Evolutionary conservation across 2,329 filamentous ascomycete genomes (phyloP).

Genomic region (Penicillium griseofulvum): DNA sequence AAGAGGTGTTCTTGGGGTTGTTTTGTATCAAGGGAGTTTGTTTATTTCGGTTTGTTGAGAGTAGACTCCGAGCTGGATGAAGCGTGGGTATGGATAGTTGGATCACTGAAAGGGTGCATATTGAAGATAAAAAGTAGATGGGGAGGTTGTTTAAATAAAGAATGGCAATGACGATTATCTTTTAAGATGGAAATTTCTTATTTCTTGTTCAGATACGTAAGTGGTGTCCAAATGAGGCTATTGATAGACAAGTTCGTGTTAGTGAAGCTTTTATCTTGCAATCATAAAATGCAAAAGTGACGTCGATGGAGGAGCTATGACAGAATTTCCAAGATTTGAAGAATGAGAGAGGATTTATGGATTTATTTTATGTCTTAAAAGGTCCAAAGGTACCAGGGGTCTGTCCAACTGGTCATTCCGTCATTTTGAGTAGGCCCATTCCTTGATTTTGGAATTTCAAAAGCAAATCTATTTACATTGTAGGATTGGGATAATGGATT

Average conservation of each 20-base stretch:
- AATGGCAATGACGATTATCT: conserved; percentile 1
- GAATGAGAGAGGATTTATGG: neutral
- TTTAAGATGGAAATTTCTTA: neutral
- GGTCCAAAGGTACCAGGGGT: neutral
- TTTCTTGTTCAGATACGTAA: conserved; percentile 18
- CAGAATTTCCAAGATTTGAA: neutral
- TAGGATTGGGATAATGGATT: neutral
- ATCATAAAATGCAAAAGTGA: conserved; percentile 3
- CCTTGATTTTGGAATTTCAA: conserved; percentile 12
- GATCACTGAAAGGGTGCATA: conserved; percentile 32
- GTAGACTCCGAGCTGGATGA: conserved; percentile 27
- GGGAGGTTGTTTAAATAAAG: conserved; percentile 7
- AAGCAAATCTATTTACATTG: neutral
- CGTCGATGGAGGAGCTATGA: conserved; percentile 6
- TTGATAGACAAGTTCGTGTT: conserved; percentile 15
- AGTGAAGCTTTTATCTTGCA: conserved; percentile 8
- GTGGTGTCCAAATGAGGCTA: conserved; percentile 17
- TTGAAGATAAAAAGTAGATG: conserved; percentile 4
- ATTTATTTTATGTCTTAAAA: neutral
- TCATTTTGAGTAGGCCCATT: conserved; percentile 6
- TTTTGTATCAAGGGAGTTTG: conserved; percentile 4
- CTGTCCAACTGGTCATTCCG: conserved; percentile 8
- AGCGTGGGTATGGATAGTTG: conserved; percentile 27
- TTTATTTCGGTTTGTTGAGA: conserved; percentile 16
- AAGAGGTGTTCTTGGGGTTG: conserved; percentile 10